Conservation (phyloP, 257 asterid genomes). For the Galeopsis tetrahit region DNA sequence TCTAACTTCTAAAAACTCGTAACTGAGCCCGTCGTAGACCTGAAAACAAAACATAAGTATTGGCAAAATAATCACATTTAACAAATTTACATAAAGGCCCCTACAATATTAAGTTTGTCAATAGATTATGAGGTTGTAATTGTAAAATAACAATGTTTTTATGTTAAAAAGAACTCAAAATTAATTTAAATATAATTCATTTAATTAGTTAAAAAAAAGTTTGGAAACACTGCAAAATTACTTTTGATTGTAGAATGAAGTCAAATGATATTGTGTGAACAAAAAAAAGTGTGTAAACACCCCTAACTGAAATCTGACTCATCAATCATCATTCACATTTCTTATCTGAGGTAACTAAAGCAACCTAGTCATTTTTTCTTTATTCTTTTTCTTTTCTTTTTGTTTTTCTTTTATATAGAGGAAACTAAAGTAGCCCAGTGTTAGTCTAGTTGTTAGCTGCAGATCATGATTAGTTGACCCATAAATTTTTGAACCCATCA, state of each 20-base stretch:
- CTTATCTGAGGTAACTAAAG: constrained; percentile 3
- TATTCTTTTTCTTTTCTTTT: not conserved
- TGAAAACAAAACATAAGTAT: too few relatives aligned
- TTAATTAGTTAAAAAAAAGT: not conserved
- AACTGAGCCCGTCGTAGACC: not conserved
- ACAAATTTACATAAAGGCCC: too few relatives aligned
- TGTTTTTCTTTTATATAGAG: not conserved
- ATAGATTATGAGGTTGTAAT: too few relatives aligned
- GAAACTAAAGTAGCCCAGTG: constrained; percentile 22
- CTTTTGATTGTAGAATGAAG: too few relatives aligned
- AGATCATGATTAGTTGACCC: constrained; percentile 49
- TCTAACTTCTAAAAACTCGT: not conserved
- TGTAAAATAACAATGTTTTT: too few relatives aligned
- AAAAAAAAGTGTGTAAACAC: not conserved
- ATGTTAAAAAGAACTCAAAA: not conserved
- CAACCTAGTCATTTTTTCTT: constrained; percentile 10
- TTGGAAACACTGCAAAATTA: not conserved
- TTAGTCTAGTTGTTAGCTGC: constrained; percentile 42
- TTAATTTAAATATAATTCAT: not conserved
- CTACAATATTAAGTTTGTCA: too few relatives aligned
- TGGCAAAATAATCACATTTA: too few relatives aligned
- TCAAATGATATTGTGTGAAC: not conserved
- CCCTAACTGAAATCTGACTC: constrained; percentile 8
- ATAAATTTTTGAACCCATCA: constrained; percentile 38
- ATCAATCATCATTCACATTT: constrained; percentile 10